Evolutionary conservation across 345 rosid species (phyloP), one percentile per base, ranked within the genome.

Genomic region (Boechera retrofracta): DNA sequence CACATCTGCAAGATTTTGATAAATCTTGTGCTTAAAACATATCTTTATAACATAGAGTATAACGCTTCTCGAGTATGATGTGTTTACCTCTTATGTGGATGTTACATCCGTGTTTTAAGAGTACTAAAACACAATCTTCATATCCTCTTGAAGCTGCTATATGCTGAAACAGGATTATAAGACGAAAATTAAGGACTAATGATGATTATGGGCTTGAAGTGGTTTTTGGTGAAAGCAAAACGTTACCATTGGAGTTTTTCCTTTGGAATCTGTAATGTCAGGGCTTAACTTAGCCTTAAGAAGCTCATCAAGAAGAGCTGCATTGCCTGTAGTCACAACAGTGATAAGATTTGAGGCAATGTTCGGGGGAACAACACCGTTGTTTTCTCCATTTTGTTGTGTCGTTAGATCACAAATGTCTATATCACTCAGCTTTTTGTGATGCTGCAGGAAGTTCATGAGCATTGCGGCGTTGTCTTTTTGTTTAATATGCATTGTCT

Each of bases 131-230:
- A 84, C 94, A 91, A 15, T 91, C 96, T 78, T 89, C 97, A 53
- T 88, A 90, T 69, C 98, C 98, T 75, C 79, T 83, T 3, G 93
- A 85, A 77, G 97, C 97, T 55, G 97, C 97, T 69, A 94, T 74
- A 75, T 91, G 98, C 97, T 94, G 91, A 73, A 57, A 69, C 10
- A 74, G 2, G 7, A 72, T 39, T 28, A 59, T 9, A 66, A 28
- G 31, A 78, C 18, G 10, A 52, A 32, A 32, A 5, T 10, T 26
- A 51, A n/a, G 38, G 62, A 47, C 38, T 16, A 16, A 38, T 26
- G 9, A 66, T 49, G 21, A 29, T 10, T 31, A 68, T 6, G 10
- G 10, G 0, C 7, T 44, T 70, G 5, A 60, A 16, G 3, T 11
- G 51, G 2, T 9, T 47, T 77, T 55, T 15, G 10, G 67, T 51